These are phyloP conservation scores for Lepidopterella palustris DNA, from an alignment of 495 filamentous ascomycete genomes.

Conservation along the genomic window DNA sequence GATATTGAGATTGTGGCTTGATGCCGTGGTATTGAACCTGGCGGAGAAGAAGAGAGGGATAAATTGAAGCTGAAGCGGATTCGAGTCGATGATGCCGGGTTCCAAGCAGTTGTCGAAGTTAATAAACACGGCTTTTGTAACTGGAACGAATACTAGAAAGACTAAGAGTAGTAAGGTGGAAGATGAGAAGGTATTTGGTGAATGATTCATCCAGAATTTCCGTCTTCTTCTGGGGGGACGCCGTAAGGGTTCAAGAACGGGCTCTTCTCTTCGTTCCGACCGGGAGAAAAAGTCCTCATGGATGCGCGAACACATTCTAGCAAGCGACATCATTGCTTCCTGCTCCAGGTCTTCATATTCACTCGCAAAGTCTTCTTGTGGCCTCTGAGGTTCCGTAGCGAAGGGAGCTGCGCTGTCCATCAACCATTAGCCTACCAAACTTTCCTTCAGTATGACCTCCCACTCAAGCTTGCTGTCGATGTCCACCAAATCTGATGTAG, in stretches of 20 bases:
- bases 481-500: neutral
- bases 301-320: neutral
- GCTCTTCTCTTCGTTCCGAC: neutral
- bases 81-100: conserved; percentile 48
- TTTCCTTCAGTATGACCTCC: neutral
- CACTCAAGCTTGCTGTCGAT: neutral
- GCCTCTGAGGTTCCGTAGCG: neutral
- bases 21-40: conserved; percentile 55
- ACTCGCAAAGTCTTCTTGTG: neutral
- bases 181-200: neutral
- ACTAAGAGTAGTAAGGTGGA: conserved; percentile 10
- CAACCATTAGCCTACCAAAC: neutral
- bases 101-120: conserved; percentile 79
- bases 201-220: conserved; percentile 6
- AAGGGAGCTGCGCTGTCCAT: neutral
- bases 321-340: neutral
- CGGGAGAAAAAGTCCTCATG: neutral
- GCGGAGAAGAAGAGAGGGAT: conserved; percentile 66
- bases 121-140: conserved; percentile 52
- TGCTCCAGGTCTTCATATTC: neutral
- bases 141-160: conserved; percentile 12
- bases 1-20: conserved; percentile 62
- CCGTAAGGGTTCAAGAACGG: neutral
- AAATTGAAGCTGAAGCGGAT: conserved; percentile 66
- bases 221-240: conserved; percentile 5